Evolutionary conservation across 2,329 filamentous ascomycete genomes (phyloP).

Genomic region (Penicillium sp.): DNA sequence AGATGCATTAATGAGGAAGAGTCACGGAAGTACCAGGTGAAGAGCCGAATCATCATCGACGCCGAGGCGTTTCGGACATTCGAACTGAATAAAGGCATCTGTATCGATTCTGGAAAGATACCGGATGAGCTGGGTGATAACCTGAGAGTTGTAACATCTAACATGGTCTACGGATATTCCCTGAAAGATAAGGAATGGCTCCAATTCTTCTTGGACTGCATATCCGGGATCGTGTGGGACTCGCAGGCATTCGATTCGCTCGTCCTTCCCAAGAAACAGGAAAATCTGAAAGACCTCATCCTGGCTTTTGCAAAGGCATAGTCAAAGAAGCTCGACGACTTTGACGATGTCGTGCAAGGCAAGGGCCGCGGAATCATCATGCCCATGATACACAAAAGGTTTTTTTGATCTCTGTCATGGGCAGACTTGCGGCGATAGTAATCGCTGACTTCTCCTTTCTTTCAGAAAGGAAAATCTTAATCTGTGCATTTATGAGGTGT

Average conservation of each 20-base stretch:
- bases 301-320: constrained; percentile 48
- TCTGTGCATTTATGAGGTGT: too few relatives aligned
- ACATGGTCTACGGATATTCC: constrained; percentile 49
- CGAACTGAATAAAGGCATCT: constrained; percentile 41
- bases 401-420: too few relatives aligned
- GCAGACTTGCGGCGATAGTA: too few relatives aligned
- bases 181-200: constrained; percentile 42
- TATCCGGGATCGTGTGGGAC: constrained; percentile 47
- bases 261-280: constrained; percentile 46
- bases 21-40: constrained; percentile 31
- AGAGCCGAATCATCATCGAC: constrained; percentile 54
- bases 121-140: constrained; percentile 37
- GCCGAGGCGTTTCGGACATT: constrained; percentile 50
- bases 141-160: constrained; percentile 43
- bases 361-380: constrained; percentile 55
- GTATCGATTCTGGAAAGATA: constrained; percentile 10
- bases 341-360: constrained; percentile 53
- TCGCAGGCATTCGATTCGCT: constrained; percentile 47
- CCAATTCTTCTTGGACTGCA: constrained; percentile 39
- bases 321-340: constrained; percentile 36
- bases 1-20: constrained; percentile 25
- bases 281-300: constrained; percentile 45
- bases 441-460: too few relatives aligned
- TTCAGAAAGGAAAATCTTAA: too few relatives aligned
- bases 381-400: constrained; percentile 2